Evolutionary conservation across 371 early-diverging fungal species (phyloP).

Genomic region (Edhazardia aedis): DNA sequence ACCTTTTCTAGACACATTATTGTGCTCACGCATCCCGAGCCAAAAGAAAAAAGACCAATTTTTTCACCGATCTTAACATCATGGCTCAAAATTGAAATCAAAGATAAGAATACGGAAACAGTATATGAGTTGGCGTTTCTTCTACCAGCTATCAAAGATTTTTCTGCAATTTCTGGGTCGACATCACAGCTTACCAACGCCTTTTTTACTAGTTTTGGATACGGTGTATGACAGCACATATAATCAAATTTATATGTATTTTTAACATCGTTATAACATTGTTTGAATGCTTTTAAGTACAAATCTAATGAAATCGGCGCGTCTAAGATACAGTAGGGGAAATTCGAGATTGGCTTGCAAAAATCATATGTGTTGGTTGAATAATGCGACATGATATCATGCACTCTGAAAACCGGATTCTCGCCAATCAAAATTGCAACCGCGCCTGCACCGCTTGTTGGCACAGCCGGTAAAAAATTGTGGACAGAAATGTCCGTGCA

Average conservation of each 20-base stretch:
- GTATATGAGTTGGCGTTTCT: conserved; percentile 85
- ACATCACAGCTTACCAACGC: conserved; percentile 54
- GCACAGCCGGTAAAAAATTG: conserved; percentile 64
- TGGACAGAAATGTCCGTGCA: conserved; percentile 85
- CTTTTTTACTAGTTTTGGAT: conserved; percentile 56
- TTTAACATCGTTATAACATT: conserved; percentile 59
- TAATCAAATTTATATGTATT: conserved; percentile 39
- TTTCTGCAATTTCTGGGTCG: conserved; percentile 55
- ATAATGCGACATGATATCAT: conserved; percentile 7
- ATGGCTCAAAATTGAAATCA: conserved; percentile 54
- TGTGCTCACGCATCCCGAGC: conserved; percentile 74
- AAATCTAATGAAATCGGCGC: conserved; percentile 68
- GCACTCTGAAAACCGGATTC: conserved; percentile 56
- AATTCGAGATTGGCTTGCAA: conserved; percentile 75
- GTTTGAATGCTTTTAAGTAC: conserved; percentile 67
- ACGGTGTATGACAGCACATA: conserved; percentile 20
- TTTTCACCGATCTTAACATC: conserved; percentile 52
- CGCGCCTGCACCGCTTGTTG: conserved; percentile 78
- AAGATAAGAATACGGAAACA: conserved; percentile 66
- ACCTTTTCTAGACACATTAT: conserved; percentile 49
- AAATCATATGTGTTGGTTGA: conserved; percentile 79
- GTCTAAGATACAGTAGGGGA: conserved; percentile 78
- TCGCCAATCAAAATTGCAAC: conserved; percentile 74
- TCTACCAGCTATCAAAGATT: conserved; percentile 59
- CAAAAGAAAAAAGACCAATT: conserved; percentile 70